Evolutionary conservation across 2,329 filamentous ascomycete species (phyloP).

Genomic region (Thermothelomyces thermophilus): DNA sequence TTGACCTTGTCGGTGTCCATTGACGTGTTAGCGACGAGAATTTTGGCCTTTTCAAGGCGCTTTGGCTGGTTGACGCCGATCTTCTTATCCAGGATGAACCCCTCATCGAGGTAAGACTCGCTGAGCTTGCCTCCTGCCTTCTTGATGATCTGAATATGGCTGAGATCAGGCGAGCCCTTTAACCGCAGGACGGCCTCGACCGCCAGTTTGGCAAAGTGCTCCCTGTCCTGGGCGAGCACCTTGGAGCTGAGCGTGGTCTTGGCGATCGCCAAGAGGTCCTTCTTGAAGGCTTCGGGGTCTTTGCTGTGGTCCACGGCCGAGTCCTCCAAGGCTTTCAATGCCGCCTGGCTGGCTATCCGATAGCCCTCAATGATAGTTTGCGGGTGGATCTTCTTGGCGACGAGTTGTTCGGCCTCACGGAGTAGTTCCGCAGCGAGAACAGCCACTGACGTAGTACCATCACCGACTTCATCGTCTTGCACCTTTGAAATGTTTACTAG

Average conservation of each 20-base stretch:
- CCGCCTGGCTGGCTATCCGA: conserved; percentile 89
- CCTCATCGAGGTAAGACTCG: conserved; percentile 95
- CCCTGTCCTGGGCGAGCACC: conserved; percentile 86
- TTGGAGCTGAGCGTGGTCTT: conserved; percentile 96
- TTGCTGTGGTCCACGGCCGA: conserved; percentile 86
- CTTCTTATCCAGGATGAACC: conserved; percentile 98
- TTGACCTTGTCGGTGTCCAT: conserved; percentile 99
- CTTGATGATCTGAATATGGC: conserved; percentile 99
- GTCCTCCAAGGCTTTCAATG: conserved; percentile 75
- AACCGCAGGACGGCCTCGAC: conserved; percentile 87
- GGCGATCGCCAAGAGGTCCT: conserved; percentile 84
- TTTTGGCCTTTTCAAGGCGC: conserved; percentile 95
- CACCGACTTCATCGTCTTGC: conserved; percentile 96
- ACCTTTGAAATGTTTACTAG: conserved; percentile 99
- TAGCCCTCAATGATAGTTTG: conserved; percentile 99
- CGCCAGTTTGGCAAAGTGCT: conserved; percentile 84
- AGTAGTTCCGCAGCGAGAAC: conserved; percentile 92
- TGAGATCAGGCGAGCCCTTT: conserved; percentile 85
- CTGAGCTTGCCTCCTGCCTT: conserved; percentile 96
- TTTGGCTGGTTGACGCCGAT: conserved; percentile 99
- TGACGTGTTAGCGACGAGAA: conserved; percentile 92
- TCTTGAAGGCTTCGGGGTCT: conserved; percentile 74
- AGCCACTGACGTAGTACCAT: conserved; percentile 96
- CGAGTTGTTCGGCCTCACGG: conserved; percentile 92
- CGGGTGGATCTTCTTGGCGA: conserved; percentile 97